Base-by-base conservation (phyloP, 2,329 filamentous ascomycete species). In the Colletotrichum sp. region DNA sequence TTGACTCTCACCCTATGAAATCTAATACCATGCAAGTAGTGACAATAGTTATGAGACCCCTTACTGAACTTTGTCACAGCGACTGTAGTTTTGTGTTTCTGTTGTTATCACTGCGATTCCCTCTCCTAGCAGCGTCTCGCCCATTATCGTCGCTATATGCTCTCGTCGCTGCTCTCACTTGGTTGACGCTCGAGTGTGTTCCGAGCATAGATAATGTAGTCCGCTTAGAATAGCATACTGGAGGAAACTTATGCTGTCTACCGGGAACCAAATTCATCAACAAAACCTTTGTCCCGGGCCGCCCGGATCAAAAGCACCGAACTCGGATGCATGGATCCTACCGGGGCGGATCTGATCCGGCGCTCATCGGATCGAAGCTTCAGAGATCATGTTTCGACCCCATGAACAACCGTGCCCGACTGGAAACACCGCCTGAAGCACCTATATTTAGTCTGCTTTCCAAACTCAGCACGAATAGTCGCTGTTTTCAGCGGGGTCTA, bases 141-240 rank as follows among this genome's bases (percentile, higher is more conserved):
- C 19, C 39, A 19, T 12, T 13, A 11, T 22, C 44, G n/a, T 48
- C 44, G 4, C 4, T 52, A 22, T n/a, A 12, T 22, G 6, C 2
- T 52, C 6, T 52, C 0, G 11, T 22, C 11, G 44, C 44, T 22
- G n/a, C 44, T 52, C 13, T n/a, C 44, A 52, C n/a, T 52, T 22
- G 11, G 6, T 52, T 22, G n/a, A 52, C 11, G n/a, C 11, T 22
- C 2, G n/a, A 52, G 22, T 13, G 6, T 52, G 44, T 52, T 8
- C 12, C 9, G n/a, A 7, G 0, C n/a, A 7, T 13, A 0, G n/a
- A n/a, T 0, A 13, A 22, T 52, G 4, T 13, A 13, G 11, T 5
- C 11, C n/a, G n/a, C n/a, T 22, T 3, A 22, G 6, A 12, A 22
- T 11, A 48, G 16, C 19, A 13, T 52, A n/a, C 19, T 48, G 6